Evolutionary conservation across 176 grass and related monocot species (phyloP), one percentile per base, ranked within the genome.

Genomic region (Lolium multiflorum): DNA sequence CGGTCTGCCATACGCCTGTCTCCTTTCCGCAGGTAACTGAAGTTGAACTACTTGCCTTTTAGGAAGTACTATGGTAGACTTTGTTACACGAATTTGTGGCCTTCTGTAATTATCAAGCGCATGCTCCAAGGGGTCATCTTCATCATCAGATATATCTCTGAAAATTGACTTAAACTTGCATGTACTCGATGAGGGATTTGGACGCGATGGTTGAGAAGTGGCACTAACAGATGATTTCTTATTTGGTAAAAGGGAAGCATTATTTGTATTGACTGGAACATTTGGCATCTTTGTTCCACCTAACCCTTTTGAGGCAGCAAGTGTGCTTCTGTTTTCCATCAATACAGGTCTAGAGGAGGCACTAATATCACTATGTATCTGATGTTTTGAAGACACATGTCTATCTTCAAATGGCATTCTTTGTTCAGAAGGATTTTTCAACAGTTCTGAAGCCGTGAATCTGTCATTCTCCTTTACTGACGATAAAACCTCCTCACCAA

Each of bases 11-110:
- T 28, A 87, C 81, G 81, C 59, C 38, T 74, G 51, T 89, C 85
- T 94, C 66, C 82, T 94, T 83, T 87, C 88, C 87, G 73, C 74
- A 78, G 90, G 88, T 69, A 94, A 81, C 73, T 90, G 91, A 85
- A 95, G 91, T 44, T 91, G 89, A 87, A 98, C 88, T 69, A 88
- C 81, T 86, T 94, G 91, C 66, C 96, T 86, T 84, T 92, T 98
- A 70, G 91, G 91, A 81, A 87, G 84, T 52, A 89, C 57, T 74
- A 90, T 67, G 58, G 71, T 82, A 75, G 91, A 76, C 74, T 89
- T 98, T 46, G 78, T 76, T 58, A 86, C 61, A 80, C 79, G 44
- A 89, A 85, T 41, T 77, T 89, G 84, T 56, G 88, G 49, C 51
- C 43, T 92, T 81, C 60, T 80, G 52, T 59, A 77, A 76, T 61